These are phyloP conservation scores for Cucumis melo DNA, from an alignment of 306 rosid genomes.

Conservation along the genomic window DNA sequence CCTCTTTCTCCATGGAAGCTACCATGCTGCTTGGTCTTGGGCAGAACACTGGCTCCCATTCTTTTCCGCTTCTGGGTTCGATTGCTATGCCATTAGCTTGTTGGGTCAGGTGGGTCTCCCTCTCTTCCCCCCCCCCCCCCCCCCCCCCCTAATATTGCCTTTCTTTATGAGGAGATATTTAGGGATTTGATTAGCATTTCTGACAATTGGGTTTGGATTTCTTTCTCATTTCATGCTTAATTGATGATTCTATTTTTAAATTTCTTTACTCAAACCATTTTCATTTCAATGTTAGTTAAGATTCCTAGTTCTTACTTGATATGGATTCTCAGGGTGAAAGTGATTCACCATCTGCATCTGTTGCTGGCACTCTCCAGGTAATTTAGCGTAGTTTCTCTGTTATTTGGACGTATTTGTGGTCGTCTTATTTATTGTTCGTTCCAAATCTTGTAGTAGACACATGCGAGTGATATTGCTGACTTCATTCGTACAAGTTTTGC, in stretches of 20 bases:
- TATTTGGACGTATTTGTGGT: neutral
- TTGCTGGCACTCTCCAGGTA: conserved; percentile 83
- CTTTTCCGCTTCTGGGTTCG: conserved; percentile 61
- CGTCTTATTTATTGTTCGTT: conserved; percentile 17
- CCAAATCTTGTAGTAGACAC: conserved; percentile 65
- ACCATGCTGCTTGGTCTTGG: conserved; percentile 98
- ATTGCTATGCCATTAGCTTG: conserved; percentile 70
- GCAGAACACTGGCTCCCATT: conserved; percentile 82
- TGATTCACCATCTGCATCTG: conserved; percentile 57
- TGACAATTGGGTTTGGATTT: neutral
- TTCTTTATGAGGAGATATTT: neutral
- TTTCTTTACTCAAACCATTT: neutral
- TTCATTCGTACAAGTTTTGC: conserved; percentile 32
- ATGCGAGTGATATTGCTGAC: conserved; percentile 69
- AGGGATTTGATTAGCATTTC: neutral
- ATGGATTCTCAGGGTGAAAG: conserved; percentile 61
- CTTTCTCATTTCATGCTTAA: neutral
- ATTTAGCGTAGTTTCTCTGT: neutral
- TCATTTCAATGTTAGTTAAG: neutral
- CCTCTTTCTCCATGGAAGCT: conserved; percentile 87
- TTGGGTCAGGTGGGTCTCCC: conserved; percentile 54
- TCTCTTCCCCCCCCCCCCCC: neutral
- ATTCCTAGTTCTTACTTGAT: conserved; percentile 3
- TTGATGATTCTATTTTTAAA: neutral
- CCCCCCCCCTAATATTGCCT: neutral